phyloP scores from a whole-genome alignment of 2,329 filamentous ascomycete genomes.

The Zalaria obscura region DNA sequence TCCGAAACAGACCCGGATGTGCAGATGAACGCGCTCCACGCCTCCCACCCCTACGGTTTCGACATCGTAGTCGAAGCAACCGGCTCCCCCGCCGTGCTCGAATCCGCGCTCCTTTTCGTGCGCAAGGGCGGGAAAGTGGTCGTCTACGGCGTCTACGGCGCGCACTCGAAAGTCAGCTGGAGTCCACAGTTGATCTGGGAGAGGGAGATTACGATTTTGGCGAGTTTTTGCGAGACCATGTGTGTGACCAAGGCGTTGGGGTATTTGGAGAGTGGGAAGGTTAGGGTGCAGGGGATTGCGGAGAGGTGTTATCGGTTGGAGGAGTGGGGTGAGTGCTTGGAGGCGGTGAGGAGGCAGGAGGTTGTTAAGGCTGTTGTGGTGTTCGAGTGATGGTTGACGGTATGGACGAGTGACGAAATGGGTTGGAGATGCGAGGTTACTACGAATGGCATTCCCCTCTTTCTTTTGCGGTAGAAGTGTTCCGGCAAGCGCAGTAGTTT shows the following conservation, averaged over 20 bases:
- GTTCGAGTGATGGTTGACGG: background rate
- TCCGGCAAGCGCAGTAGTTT: no score
- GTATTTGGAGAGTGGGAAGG: conserved; percentile 41
- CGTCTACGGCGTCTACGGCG: conserved; percentile 57
- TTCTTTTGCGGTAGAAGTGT: no score
- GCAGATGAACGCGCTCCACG: conserved; percentile 49
- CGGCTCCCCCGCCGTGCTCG: conserved; percentile 53
- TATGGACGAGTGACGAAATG: no score
- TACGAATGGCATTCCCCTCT: no score
- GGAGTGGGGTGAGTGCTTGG: conserved; percentile 55
- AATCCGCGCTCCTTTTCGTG: conserved; percentile 58
- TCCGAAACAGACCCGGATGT: conserved; percentile 36
- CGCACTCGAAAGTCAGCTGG: conserved; percentile 49
- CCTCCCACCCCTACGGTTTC: conserved; percentile 56
- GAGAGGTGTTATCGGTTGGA: conserved; percentile 63
- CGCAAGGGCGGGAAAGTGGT: conserved; percentile 57
- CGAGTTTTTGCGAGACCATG: conserved; percentile 57
- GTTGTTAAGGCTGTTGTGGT: conserved; percentile 59
- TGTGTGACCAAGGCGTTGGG: conserved; percentile 15
- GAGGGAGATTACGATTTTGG: conserved; percentile 57
- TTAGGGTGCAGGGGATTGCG: conserved; percentile 53
- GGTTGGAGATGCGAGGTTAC: no score
- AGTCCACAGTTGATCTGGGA: conserved; percentile 56
- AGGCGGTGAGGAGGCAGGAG: conserved; percentile 57
- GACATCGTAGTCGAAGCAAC: conserved; percentile 61